These are phyloP conservation scores for Leishmania gerbilli DNA, from an alignment of 208 protist species.

Conservation along the genomic window DNA sequence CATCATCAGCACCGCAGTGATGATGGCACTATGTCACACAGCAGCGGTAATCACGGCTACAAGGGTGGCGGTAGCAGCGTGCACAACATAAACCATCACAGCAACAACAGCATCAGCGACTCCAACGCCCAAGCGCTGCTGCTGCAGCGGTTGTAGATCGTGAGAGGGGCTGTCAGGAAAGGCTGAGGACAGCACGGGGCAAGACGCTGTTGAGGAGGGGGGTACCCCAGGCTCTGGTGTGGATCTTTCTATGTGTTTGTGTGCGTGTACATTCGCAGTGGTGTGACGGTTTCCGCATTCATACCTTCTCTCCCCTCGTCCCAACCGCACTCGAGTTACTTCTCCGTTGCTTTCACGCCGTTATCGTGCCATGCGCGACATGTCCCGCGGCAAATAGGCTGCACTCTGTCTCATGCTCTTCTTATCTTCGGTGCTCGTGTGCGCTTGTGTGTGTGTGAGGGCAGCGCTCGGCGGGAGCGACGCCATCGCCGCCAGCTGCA, in stretches of 20 bases:
- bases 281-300: not conserved
- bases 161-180: not conserved
- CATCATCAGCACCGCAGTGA: not conserved
- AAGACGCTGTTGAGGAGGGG: not conserved
- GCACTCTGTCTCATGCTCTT: not conserved
- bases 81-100: constrained; percentile 4
- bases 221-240: not conserved
- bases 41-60: not conserved
- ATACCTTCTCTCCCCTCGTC: not conserved
- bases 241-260: not conserved
- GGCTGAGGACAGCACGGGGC: not conserved
- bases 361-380: not conserved
- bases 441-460: not conserved
- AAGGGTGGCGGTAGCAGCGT: not conserved
- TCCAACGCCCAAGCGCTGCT: not conserved
- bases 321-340: not conserved
- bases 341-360: not conserved
- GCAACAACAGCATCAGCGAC: constrained; percentile 22
- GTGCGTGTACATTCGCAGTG: not conserved
- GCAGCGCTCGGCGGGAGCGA: not conserved
- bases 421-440: not conserved
- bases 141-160: not conserved
- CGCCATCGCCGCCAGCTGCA: not conserved
- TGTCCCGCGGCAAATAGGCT: not conserved
- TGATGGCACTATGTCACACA: not conserved